These are phyloP conservation scores for Bipolaris zeicola DNA, from an alignment of 2,329 filamentous ascomycete species.

Conservation along the genomic window DNA sequence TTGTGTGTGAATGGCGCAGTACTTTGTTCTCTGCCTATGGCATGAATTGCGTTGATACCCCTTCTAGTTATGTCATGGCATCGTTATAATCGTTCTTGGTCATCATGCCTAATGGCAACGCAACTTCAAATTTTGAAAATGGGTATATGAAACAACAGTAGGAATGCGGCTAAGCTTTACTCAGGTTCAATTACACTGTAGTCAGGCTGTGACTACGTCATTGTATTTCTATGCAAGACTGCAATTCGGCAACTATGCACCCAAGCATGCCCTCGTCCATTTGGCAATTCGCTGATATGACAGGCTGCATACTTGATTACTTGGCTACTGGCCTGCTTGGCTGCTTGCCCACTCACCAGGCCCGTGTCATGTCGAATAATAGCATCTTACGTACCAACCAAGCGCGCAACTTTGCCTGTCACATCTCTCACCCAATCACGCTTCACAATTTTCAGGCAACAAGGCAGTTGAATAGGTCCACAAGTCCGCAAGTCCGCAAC, in stretches of 20 bases:
- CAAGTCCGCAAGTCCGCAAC: constrained; percentile 11
- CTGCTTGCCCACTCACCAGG: neutral
- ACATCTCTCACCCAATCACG: neutral
- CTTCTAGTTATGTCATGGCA: constrained; percentile 1
- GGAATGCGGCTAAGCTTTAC: neutral
- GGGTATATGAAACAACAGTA: no score
- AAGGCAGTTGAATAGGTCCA: constrained; percentile 13
- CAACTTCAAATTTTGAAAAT: no score
- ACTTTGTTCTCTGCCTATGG: neutral
- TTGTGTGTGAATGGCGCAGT: neutral
- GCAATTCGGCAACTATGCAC: neutral
- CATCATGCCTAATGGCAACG: neutral
- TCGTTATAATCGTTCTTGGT: neutral
- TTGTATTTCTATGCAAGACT: neutral
- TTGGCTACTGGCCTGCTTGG: neutral
- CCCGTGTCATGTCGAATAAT: neutral
- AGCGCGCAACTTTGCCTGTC: neutral
- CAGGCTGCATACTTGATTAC: neutral
- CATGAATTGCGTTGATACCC: constrained; percentile 17
- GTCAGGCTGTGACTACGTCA: no score
- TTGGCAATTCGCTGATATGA: neutral
- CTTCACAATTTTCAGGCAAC: neutral
- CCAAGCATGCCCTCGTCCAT: neutral
- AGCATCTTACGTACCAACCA: neutral
- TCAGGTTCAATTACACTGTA: neutral